These are phyloP conservation scores for Brassica cretica DNA, from an alignment of 345 rosid genomes.

Conservation along the genomic window DNA sequence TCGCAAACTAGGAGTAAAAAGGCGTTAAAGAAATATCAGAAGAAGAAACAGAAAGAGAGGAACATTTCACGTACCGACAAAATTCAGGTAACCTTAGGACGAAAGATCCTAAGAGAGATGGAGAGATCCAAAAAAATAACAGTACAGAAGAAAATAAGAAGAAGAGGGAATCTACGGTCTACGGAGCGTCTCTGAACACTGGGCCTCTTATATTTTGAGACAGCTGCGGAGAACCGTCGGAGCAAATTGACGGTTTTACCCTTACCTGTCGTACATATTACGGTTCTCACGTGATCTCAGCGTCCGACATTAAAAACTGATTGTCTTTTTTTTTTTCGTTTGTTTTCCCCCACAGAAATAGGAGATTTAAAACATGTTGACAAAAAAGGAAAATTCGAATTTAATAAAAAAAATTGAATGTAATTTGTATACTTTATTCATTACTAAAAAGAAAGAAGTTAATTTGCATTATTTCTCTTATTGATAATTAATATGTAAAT, in stretches of 20 bases:
- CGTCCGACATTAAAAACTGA: constrained; percentile 28
- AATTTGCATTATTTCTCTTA: not conserved
- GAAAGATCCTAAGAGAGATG: constrained; percentile 16
- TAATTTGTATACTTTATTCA: not conserved
- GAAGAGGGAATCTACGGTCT: constrained; percentile 35
- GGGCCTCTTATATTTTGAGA: constrained; percentile 35
- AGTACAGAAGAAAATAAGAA: constrained; percentile 19
- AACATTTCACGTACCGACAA: constrained; percentile 40
- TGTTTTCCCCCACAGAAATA: not conserved
- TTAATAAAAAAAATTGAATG: not conserved
- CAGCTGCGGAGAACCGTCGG: constrained; percentile 39
- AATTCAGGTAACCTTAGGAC: not conserved
- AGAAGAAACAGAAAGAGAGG: not conserved
- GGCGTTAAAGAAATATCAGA: not conserved
- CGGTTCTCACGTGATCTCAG: constrained; percentile 34
- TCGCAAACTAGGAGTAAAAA: not conserved
- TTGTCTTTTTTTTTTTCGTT: constrained; percentile 13
- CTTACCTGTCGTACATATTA: constrained; percentile 9
- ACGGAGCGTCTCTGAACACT: constrained; percentile 22
- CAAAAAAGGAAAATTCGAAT: not conserved
- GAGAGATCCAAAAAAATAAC: not conserved
- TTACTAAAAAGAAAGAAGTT: not conserved
- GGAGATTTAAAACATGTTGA: not conserved
- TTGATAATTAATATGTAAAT: not conserved
- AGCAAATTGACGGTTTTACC: not conserved